phyloP scores from a whole-genome alignment of 2,329 filamentous ascomycete genomes.

The Pochonia chlamydosporia region DNA sequence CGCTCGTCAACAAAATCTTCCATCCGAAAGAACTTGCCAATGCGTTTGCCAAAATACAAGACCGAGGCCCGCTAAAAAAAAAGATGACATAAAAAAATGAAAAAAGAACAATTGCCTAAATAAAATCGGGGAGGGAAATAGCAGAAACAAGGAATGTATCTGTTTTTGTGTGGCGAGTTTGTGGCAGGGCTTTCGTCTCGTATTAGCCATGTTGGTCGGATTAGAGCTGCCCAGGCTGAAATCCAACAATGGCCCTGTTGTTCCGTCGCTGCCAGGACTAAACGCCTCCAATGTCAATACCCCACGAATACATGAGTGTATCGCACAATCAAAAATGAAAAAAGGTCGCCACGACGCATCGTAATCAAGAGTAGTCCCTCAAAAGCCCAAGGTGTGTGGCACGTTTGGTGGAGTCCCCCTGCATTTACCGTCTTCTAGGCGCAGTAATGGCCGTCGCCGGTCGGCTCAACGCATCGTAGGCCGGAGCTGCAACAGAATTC shows the following conservation, averaged over 20 bases:
- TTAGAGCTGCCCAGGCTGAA: background rate
- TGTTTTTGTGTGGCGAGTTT: slow-evolving; percentile 8
- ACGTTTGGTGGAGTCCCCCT: background rate
- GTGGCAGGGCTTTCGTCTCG: slow-evolving; percentile 8
- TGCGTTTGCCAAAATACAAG: slow-evolving; percentile 23
- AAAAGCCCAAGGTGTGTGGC: background rate
- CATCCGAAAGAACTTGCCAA: slow-evolving; percentile 18
- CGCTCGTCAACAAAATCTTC: slow-evolving; percentile 16
- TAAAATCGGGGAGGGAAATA: background rate
- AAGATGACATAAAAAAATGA: slow-evolving; percentile 15
- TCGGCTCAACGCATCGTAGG: slow-evolving; percentile 45
- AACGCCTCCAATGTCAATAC: background rate
- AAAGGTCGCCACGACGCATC: background rate
- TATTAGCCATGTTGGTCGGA: background rate
- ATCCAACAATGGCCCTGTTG: background rate
- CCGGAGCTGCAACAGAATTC: slow-evolving; percentile 42
- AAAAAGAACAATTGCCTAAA: slow-evolving; percentile 13
- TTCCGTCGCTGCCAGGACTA: background rate
- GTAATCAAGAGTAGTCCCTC: slow-evolving; percentile 3
- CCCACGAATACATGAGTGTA: background rate
- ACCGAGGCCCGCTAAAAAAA: slow-evolving; percentile 8
- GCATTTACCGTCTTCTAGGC: slow-evolving; percentile 30
- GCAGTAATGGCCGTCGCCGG: slow-evolving; percentile 39
- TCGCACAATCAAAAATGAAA: background rate
- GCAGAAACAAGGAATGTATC: slow-evolving; percentile 8